Evolutionary conservation across 257 asterid species (phyloP), one percentile per base, ranked within the genome.

Genomic region (Solanum medicagineum): DNA sequence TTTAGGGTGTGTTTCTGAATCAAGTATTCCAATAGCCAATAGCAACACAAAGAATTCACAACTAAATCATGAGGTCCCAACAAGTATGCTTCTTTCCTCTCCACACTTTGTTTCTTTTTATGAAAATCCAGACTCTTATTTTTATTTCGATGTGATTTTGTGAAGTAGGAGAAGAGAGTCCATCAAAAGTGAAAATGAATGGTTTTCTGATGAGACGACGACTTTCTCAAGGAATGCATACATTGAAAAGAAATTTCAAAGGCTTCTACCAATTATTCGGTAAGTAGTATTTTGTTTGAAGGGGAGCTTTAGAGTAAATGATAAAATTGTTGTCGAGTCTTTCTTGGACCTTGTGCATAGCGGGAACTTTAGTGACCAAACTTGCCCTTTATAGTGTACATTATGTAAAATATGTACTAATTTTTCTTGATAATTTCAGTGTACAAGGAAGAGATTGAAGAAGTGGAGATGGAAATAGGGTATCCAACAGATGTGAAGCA

Each of bases 401-500:
- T 65, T 65, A 0, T 65, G 71, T 63, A 24, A 1, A 16, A 65
- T 26, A 26, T 63, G 6, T 56, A 53, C 5, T 56, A 6, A 57
- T 22, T 57, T 19, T 26, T 26, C 20, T 13, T 26, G 22, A 32
- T 15, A 56, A 56, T 56, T 11, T 10, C 88, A 89, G 91, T 66
- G 22, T 65, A 89, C n/a, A 83, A 73, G 57, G 87, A 81, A n/a
- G 89, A 80, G 14, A 49, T 14, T 44, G 88, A 81, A 42, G 86
- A 85, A 60, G n/a, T 11, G 40, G 91, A 89, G 14, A 84, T 89
- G 81, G 90, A 87, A 82, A 89, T 89, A 49, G 91, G 91, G 1
- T 26, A 81, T 55, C 91, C 91, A 69, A 89, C 91, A 13, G 90
- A 89, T 85, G 91, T 89, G 68, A 89, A 89, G 40, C 90, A 89